Evolutionary conservation across 2,329 filamentous ascomycete species (phyloP).

Genomic region (Ceratocystis lukuohia): DNA sequence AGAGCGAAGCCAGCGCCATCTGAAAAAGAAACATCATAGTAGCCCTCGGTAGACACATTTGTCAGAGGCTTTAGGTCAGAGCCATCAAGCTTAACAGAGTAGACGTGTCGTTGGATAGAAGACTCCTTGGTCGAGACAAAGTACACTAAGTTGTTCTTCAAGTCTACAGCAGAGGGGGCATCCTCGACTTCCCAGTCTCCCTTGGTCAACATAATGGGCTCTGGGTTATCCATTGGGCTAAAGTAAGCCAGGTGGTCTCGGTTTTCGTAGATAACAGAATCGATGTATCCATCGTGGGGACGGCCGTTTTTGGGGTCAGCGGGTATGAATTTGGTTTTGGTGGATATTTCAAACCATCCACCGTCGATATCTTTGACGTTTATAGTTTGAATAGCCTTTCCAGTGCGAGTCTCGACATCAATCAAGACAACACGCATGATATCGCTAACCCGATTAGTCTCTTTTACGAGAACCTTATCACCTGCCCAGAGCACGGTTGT

Average conservation of each 20-base stretch:
- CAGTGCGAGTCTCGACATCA: constrained; percentile 59
- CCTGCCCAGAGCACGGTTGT: constrained; percentile 90
- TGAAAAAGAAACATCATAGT: constrained; percentile 76
- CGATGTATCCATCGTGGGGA: constrained; percentile 77
- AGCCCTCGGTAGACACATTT: constrained; percentile 58
- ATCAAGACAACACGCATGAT: constrained; percentile 77
- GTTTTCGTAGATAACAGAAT: constrained; percentile 73
- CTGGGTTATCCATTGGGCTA: constrained; percentile 65
- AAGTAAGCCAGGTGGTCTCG: constrained; percentile 93
- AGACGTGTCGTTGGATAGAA: constrained; percentile 81
- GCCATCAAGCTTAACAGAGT: constrained; percentile 75
- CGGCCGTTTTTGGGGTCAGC: constrained; percentile 66
- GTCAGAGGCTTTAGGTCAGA: constrained; percentile 60
- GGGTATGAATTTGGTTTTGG: constrained; percentile 74
- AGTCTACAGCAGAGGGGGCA: constrained; percentile 71
- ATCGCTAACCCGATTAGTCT: constrained; percentile 90
- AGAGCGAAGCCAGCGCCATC: constrained; percentile 67
- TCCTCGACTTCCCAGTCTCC: constrained; percentile 86
- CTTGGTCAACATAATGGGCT: constrained; percentile 75
- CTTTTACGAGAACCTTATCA: constrained; percentile 69
- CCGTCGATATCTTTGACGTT: constrained; percentile 79
- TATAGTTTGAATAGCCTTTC: constrained; percentile 63
- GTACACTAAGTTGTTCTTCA: constrained; percentile 78
- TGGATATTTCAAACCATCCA: constrained; percentile 92
- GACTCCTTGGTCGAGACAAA: constrained; percentile 78